Conservation (phyloP, 106 monocot species). For the Chionographis japonica region DNA sequence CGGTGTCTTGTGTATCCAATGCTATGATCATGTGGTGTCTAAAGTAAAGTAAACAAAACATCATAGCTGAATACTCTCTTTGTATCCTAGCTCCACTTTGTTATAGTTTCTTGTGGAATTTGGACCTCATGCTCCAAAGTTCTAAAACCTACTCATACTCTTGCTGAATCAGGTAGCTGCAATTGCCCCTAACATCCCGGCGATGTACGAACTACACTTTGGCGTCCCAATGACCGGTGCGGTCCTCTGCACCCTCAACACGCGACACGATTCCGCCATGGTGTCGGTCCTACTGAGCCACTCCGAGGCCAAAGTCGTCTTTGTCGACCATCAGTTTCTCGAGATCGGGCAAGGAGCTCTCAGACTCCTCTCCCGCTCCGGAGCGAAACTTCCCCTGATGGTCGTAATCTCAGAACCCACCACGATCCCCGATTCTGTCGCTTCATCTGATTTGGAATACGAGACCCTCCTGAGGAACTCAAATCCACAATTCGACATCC, state of each 20-base stretch:
- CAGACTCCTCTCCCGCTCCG: neutral
- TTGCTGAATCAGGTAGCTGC: conserved; percentile 23
- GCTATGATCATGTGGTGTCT: too few species aligned
- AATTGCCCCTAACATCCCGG: conserved; percentile 25
- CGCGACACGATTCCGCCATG: conserved; percentile 14
- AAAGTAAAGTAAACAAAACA: too few species aligned
- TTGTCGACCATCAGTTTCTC: conserved; percentile 21
- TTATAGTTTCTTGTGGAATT: too few species aligned
- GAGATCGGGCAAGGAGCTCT: conserved; percentile 13
- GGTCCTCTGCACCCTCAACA: conserved; percentile 26
- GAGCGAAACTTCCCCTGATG: conserved; percentile 9
- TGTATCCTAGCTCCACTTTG: too few species aligned
- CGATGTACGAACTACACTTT: conserved; percentile 32
- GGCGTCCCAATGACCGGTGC: conserved; percentile 34
- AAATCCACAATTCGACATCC: conserved; percentile 4
- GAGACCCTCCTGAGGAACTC: conserved; percentile 9
- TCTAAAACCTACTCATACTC: too few species aligned
- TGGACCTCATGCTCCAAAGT: too few species aligned
- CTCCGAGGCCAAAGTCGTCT: conserved; percentile 13
- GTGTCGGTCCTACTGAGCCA: conserved; percentile 8
- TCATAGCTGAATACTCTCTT: too few species aligned
- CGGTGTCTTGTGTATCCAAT: too few species aligned
- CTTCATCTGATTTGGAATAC: conserved; percentile 7
- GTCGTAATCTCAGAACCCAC: conserved; percentile 13
- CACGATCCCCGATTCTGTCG: too few species aligned